Evolutionary conservation across 2,329 filamentous ascomycete genomes (phyloP).

Genomic region (Aspergillus intermedius): DNA sequence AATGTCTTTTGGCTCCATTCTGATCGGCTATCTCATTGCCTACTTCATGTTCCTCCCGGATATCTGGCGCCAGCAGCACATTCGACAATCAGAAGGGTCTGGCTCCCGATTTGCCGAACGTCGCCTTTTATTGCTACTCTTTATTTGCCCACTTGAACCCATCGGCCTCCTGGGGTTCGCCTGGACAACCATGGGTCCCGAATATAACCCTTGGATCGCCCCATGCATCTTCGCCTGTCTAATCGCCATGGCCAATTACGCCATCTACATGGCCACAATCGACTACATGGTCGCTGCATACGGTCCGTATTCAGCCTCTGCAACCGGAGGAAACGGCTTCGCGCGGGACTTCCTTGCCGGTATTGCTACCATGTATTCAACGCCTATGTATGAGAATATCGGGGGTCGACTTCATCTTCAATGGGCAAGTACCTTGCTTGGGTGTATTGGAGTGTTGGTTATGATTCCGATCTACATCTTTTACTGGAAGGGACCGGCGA

Average conservation of each 20-base stretch:
- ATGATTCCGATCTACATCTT: slow-evolving; percentile 59
- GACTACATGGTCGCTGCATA: slow-evolving; percentile 64
- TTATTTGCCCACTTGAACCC: slow-evolving; percentile 39
- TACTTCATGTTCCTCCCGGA: slow-evolving; percentile 52
- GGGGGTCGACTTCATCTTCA: slow-evolving; percentile 31
- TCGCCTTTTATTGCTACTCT: slow-evolving; percentile 48
- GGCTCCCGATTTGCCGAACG: slow-evolving; percentile 58
- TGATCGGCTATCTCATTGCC: slow-evolving; percentile 49
- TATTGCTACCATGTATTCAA: slow-evolving; percentile 53
- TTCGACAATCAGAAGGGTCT: slow-evolving; percentile 33
- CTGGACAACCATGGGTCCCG: slow-evolving; percentile 52
- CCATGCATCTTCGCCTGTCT: slow-evolving; percentile 54
- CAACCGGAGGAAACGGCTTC: slow-evolving; percentile 60
- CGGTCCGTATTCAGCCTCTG: slow-evolving; percentile 57
- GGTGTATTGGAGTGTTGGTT: slow-evolving; percentile 54
- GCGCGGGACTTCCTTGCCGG: slow-evolving; percentile 59
- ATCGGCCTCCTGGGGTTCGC: slow-evolving; percentile 58
- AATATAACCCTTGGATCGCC: slow-evolving; percentile 52
- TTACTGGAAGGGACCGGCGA: slow-evolving; percentile 55
- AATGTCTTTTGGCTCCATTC: slow-evolving; percentile 38
- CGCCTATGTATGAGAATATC: slow-evolving; percentile 38
- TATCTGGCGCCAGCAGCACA: slow-evolving; percentile 40
- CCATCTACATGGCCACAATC: slow-evolving; percentile 58
- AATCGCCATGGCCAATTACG: slow-evolving; percentile 55
- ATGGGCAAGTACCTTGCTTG: slow-evolving; percentile 56